phyloP scores from a whole-genome alignment of 768 basidiomycete species.

The Leucocoprinus leucothites region DNA sequence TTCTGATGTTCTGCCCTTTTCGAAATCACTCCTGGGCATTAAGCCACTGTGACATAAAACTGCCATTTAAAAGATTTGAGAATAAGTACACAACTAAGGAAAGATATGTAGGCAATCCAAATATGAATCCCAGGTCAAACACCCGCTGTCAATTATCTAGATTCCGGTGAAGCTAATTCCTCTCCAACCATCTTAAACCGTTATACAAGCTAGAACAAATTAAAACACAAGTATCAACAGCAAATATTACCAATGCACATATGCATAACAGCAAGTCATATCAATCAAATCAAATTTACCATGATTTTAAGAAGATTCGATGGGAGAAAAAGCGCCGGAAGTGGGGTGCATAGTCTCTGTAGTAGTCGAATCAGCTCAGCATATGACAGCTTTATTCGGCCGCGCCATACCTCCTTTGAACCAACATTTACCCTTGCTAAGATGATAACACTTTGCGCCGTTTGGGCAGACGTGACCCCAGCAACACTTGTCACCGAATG shows the following conservation, averaged over 20 bases:
- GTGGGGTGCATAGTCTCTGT: conserved; percentile 11
- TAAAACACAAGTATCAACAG: conserved; percentile 9
- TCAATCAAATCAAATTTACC: neutral
- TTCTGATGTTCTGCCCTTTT: too few species aligned
- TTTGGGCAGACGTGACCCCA: conserved; percentile 85
- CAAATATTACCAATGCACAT: conserved; percentile 13
- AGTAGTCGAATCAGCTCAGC: conserved; percentile 1
- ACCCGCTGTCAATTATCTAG: neutral
- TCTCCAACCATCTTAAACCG: conserved; percentile 3
- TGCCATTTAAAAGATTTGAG: conserved; percentile 1
- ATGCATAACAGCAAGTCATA: conserved; percentile 9
- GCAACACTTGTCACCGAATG: conserved; percentile 73
- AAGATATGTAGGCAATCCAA: conserved; percentile 11
- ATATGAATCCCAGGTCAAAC: conserved; percentile 11
- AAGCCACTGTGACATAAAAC: neutral
- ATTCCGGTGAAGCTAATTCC: neutral
- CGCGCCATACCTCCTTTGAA: conserved; percentile 65
- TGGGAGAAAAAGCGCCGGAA: neutral
- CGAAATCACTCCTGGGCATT: too few species aligned
- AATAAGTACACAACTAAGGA: conserved; percentile 12
- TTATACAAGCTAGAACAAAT: conserved; percentile 7
- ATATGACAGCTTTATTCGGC: neutral
- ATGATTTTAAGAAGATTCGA: conserved; percentile 4
- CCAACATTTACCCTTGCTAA: conserved; percentile 83
- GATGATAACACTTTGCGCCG: conserved; percentile 68